phyloP scores from a whole-genome alignment of 345 rosid species.

The Populus nigra region DNA sequence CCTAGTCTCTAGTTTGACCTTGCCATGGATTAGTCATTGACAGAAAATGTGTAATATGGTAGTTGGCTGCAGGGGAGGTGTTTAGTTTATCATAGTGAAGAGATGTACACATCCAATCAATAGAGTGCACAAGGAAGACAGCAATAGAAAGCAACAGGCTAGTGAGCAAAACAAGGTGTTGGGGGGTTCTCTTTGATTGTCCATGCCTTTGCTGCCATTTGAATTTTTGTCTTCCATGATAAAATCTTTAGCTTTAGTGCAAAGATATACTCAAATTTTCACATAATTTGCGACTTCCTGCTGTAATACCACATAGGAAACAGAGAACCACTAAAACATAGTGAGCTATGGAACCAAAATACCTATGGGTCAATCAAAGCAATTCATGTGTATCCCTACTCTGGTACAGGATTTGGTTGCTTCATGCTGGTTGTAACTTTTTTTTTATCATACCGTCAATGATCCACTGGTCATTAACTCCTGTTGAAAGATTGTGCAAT shows the following conservation, averaged over 20 bases:
- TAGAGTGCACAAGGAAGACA: background rate
- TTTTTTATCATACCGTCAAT: background rate
- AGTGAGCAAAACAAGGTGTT: background rate
- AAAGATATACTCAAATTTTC: background rate
- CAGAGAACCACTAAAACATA: background rate
- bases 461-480: background rate
- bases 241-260: background rate
- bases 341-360: background rate
- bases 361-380: background rate
- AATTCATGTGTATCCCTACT: background rate
- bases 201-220: background rate
- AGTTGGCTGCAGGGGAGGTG: background rate
- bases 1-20: background rate
- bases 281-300: background rate
- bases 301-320: background rate
- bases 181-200: background rate
- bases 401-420: background rate
- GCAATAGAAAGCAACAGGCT: background rate
- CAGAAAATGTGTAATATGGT: background rate
- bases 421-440: background rate
- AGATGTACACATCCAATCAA: background rate
- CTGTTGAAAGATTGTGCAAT: background rate
- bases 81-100: background rate
- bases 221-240: background rate
- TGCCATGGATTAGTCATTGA: background rate